These are phyloP conservation scores for Coniochaeta sp. DNA, from an alignment of 2,329 filamentous ascomycete genomes.

Conservation along the genomic window DNA sequence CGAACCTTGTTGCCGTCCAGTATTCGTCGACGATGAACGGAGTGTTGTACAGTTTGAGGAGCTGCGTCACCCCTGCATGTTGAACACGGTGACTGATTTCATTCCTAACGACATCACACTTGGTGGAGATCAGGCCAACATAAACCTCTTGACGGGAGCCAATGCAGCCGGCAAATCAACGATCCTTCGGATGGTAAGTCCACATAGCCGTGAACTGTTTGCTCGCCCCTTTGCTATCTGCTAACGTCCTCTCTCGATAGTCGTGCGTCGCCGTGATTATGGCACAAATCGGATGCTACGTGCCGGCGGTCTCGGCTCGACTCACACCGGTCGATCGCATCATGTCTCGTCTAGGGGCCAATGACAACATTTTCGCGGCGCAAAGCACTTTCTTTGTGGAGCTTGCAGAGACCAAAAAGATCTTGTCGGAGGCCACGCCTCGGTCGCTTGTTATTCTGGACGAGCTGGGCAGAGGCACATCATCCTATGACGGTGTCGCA, in stretches of 20 bases:
- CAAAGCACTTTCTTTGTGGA: conserved; percentile 99
- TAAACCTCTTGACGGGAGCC: conserved; percentile 87
- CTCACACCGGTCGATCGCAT: conserved; percentile 93
- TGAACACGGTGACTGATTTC: conserved; percentile 82
- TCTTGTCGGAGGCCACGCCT: conserved; percentile 85
- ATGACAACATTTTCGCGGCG: conserved; percentile 97
- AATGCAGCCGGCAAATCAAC: conserved; percentile 98
- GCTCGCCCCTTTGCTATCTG: not conserved
- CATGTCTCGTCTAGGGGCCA: conserved; percentile 95
- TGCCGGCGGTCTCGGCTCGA: conserved; percentile 74
- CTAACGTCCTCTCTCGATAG: conserved; percentile 29
- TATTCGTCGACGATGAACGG: conserved; percentile 78
- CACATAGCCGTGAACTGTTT: not conserved
- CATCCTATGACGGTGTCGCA: conserved; percentile 91
- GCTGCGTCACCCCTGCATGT: conserved; percentile 90
- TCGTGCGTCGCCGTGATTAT: conserved; percentile 95
- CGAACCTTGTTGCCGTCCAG: conserved; percentile 78
- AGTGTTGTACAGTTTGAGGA: conserved; percentile 89
- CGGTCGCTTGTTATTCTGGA: conserved; percentile 94
- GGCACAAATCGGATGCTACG: conserved; percentile 90
- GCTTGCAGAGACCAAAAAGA: conserved; percentile 95
- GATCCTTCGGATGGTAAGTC: conserved; percentile 78
- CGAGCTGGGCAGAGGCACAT: conserved; percentile 90
- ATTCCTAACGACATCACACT: conserved; percentile 92
- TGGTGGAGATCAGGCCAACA: conserved; percentile 73